A percentile compares a stretch with the other conserved stretches of the same genome.
These are phyloP conservation scores for Umbellularia californica DNA, from an alignment of 164 flowering plant genomes.

Conservation along the genomic window DNA sequence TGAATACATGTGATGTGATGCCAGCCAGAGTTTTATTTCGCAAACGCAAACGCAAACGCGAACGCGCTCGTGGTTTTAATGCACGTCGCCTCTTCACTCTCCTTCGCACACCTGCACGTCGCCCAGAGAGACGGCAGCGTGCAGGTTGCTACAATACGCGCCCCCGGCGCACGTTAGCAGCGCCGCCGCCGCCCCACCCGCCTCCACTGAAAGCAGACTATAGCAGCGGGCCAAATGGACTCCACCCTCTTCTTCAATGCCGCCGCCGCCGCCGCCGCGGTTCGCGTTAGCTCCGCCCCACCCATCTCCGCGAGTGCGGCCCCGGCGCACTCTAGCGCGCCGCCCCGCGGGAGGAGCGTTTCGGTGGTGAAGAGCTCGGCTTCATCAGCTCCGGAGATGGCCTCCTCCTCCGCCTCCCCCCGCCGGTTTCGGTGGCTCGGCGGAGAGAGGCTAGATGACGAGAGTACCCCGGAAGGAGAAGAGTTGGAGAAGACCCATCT, in stretches of 20 bases:
- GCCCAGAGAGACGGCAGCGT: neutral
- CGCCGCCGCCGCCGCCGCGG: constrained; percentile 37
- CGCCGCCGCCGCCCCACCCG: neutral
- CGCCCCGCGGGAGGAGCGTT: constrained; percentile 22
- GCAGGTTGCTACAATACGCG: neutral
- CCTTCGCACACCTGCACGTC: too few species aligned
- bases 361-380: constrained; percentile 23
- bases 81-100: too few species aligned
- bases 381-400: constrained; percentile 23
- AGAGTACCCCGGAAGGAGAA: constrained; percentile 21
- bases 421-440: constrained; percentile 53
- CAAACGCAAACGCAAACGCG: too few species aligned
- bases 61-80: too few species aligned
- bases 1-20: too few species aligned
- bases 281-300: constrained; percentile 36
- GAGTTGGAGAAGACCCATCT: neutral
- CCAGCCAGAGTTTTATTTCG: too few species aligned
- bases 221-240: constrained; percentile 42
- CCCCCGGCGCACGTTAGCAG: neutral
- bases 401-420: constrained; percentile 46
- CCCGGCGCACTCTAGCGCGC: constrained; percentile 34
- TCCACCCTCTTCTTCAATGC: constrained; percentile 39
- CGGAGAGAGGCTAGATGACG: constrained; percentile 16
- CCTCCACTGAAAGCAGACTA: neutral
- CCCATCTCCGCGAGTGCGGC: constrained; percentile 26